Evolutionary conservation across 83 land plant species (phyloP), one percentile per base, ranked within the genome.

Genomic region (Larix sibirica): DNA sequence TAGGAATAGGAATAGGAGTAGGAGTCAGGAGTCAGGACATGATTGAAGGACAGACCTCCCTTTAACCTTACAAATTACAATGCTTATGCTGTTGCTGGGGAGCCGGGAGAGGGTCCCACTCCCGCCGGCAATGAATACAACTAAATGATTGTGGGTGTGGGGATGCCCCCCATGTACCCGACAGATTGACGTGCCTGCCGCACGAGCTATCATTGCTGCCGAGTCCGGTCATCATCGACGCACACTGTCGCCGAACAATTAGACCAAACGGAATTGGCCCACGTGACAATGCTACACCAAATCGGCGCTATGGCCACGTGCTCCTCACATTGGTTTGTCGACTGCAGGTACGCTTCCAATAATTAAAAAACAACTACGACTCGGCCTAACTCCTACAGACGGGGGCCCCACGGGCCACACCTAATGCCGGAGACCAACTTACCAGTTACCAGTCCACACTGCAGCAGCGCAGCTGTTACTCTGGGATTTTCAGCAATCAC

Each of bases 221-320:
- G 79, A 18, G 54, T 42, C 79, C 79, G 50, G 79, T 76, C 31
- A 76, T 23, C 79, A 50, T 76, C 79, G 17, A 21, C 31, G 79
- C 79, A 76, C 59, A 76, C 60, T 50, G 79, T 76, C 79, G 79
- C 24, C 18, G 73, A 68, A 33, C 73, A 40, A 40, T 68, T 36
- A 36, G 21, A 33, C 73, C 42, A 69, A 69, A 69, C 73, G 38
- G 73, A 69, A 76, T 47, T 76, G 79, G 79, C 47, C 79, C 79
- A 69, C 38, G 73, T 69, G 73, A 69, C 73, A 24, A 5, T 24
- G 42, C 8, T 36, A 42, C 73, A 18, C 73, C 2, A 69, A 4
- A 69, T 50, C 26, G 59, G 13, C 58, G 12, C 54, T 76, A 4
- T 8, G 31, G 59, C 79, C 79, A 76, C 79, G 79, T 76, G 79